Percentiles rank a stretch among this genome's conserved stretches.
Conservation (phyloP, 2,329 filamentous ascomycete species). For the Westerdykella sp. region DNA sequence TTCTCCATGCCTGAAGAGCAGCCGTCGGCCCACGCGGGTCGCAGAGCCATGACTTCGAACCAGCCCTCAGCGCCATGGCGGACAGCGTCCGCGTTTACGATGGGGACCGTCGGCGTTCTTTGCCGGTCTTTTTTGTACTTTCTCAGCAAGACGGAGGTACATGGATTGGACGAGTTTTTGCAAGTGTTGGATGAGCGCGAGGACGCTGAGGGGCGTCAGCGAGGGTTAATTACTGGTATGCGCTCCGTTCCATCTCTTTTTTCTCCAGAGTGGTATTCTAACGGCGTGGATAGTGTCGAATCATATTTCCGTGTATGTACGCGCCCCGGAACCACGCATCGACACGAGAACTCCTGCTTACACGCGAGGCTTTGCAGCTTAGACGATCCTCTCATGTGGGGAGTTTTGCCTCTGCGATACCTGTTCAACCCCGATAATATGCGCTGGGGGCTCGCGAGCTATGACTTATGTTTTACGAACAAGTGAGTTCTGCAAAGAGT, state of each 20-base stretch:
- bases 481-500: slow-evolving; percentile 49
- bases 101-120: slow-evolving; percentile 65
- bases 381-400: slow-evolving; percentile 94
- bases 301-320: slow-evolving; percentile 78
- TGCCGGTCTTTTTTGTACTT: slow-evolving; percentile 70
- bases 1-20: slow-evolving; percentile 40
- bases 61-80: slow-evolving; percentile 58
- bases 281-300: slow-evolving; percentile 61
- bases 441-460: slow-evolving; percentile 84
- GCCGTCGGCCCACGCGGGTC: too few species aligned
- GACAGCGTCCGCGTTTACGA: slow-evolving; percentile 63
- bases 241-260: slow-evolving; percentile 1
- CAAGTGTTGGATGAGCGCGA: slow-evolving; percentile 66
- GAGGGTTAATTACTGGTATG: slow-evolving; percentile 77
- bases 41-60: too few species aligned
- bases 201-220: slow-evolving; percentile 58
- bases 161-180: slow-evolving; percentile 70
- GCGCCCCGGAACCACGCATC: slow-evolving; percentile 14
- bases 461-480: slow-evolving; percentile 92
- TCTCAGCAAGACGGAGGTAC: slow-evolving; percentile 67
- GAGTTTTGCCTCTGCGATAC: slow-evolving; percentile 71
- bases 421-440: slow-evolving; percentile 66
- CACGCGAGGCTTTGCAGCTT: slow-evolving; percentile 51
- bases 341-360: slow-evolving; percentile 2
- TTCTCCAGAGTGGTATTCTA: slow-evolving; percentile 7